Base-by-base conservation (phyloP, 139 green algal genomes). In the Medakamo hakoo region DNA sequence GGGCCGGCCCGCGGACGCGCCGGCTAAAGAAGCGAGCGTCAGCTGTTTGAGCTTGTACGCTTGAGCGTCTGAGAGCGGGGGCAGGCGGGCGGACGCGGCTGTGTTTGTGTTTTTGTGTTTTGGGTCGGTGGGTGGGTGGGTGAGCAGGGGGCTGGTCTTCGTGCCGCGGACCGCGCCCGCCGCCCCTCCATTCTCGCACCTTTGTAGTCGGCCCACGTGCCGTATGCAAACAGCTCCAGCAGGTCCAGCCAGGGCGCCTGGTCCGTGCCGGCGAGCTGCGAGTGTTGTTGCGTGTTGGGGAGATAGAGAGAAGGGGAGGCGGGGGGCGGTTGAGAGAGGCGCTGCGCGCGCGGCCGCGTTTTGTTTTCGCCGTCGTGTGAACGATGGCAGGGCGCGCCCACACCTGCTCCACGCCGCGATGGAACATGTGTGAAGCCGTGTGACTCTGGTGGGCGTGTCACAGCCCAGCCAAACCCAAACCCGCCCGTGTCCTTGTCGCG, bases 1-100 rank as follows among this genome's bases (percentile, higher is more conserved):
- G 2, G 62, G 67, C 74, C 82, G 40, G 49, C 24, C 40, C 48
- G 5, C 57, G 63, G 18, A 57, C 60, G 25, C 60, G 24, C 3
- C 68, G 0, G 83, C 85, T 20, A 89, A 62, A 1, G 76, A 82
- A 1, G 86, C 76, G 1, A 95, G 65, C 0, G 84, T 92, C 3
- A 96, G 76, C 76, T 90, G 84, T 68, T 85, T 87, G 2, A 96
- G 73, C 80, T 96, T 96, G 21, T 77, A 58, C 27, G 65, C 16
- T 68, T 95, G 88, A 21, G 67, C 48, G 23, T 74, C 63, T 19
- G 65, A 61, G 16, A 90, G 61, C 27, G 58, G 28, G 0, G 49
- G 49, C 30, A 58, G 77, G n/a, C 64, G 59, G 25, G 25, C 31
- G 1, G 59, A 25, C 55, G 21, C 27, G 49, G 56, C 58, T 72